Percentiles rank a stretch among this genome's conserved stretches.
Evolutionary conservation across 331 rosid genomes (phyloP).

Genomic region (Quercus phellos): DNA sequence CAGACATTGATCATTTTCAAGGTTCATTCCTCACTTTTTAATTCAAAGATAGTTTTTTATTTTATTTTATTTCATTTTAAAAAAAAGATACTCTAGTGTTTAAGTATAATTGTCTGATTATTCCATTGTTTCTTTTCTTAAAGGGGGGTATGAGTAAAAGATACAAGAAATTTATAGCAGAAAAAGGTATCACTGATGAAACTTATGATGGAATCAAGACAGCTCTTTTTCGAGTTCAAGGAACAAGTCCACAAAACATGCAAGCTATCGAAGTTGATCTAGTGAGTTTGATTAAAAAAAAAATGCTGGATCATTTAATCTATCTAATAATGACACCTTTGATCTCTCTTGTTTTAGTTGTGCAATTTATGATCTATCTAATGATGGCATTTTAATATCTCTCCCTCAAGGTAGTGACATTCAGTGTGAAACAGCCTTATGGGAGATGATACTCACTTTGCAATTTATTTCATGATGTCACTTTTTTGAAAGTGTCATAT

Average conservation of each 20-base stretch:
- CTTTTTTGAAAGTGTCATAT: background rate
- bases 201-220: constrained; percentile 52
- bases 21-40: constrained; percentile 33
- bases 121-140: constrained; percentile 13
- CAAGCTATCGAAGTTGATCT: constrained; percentile 88
- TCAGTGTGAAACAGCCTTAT: background rate
- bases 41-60: constrained; percentile 7
- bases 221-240: constrained; percentile 86
- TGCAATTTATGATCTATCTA: background rate
- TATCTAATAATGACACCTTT: background rate
- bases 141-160: constrained; percentile 78
- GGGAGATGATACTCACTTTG: background rate
- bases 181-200: constrained; percentile 52
- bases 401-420: background rate
- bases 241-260: constrained; percentile 65
- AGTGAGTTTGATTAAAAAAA: constrained; percentile 32
- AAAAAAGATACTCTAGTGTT: background rate
- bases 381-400: background rate
- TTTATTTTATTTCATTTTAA: background rate
- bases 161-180: constrained; percentile 59
- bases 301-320: background rate
- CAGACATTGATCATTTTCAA: constrained; percentile 62
- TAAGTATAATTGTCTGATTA: constrained; percentile 9
- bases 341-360: background rate
- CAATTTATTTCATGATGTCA: background rate